Percentiles rank a stretch among this genome's conserved stretches.
Evolutionary conservation across 2,329 filamentous ascomycete genomes (phyloP).

Genomic region (Neonectria magnoliae): DNA sequence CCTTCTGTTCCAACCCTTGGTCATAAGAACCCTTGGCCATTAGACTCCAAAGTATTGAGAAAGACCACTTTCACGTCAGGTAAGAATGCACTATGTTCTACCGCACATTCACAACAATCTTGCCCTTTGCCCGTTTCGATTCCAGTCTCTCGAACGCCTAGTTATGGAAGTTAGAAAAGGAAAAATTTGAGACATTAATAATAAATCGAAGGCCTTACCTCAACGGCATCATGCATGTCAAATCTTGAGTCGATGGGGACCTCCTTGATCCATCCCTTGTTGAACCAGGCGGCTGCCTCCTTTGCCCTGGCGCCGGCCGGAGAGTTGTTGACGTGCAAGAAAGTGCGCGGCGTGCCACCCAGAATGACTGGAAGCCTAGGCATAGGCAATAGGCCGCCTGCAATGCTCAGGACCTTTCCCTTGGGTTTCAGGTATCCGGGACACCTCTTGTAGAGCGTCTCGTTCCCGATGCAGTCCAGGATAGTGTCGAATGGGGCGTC

Average conservation of each 20-base stretch:
- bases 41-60: too few relatives aligned
- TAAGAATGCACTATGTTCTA: too few relatives aligned
- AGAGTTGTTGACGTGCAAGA: neutral
- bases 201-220: neutral
- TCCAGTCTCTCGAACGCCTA: neutral
- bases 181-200: too few relatives aligned
- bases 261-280: constrained; percentile 23
- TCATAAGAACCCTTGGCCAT: too few relatives aligned
- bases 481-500: constrained; percentile 30
- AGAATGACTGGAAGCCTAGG: neutral
- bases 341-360: neutral
- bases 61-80: too few relatives aligned
- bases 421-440: constrained; percentile 33
- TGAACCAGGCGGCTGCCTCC: constrained; percentile 20
- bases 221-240: constrained; percentile 26
- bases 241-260: constrained; percentile 34
- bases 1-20: too few relatives aligned
- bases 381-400: constrained; percentile 18
- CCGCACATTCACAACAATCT: neutral
- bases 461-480: constrained; percentile 38
- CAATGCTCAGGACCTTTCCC: constrained; percentile 37
- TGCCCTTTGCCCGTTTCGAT: neutral
- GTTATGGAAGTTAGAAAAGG: neutral
- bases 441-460: constrained; percentile 34
- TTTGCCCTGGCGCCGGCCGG: constrained; percentile 10